Evolutionary conservation across 106 monocot genomes (phyloP).

Genomic region (Dactylorhiza incarnata): DNA sequence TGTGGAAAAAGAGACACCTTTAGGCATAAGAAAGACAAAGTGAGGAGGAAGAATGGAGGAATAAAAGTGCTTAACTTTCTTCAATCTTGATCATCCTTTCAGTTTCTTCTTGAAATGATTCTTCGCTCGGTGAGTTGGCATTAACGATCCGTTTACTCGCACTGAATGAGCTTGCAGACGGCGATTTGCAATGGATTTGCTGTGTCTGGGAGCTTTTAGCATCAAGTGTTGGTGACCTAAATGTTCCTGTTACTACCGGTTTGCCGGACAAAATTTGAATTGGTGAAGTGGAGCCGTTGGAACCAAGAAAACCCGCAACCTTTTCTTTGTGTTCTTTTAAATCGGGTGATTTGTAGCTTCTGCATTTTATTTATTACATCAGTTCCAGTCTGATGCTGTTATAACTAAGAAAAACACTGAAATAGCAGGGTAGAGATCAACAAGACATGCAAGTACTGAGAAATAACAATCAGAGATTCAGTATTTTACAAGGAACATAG

Average conservation of each 20-base stretch:
- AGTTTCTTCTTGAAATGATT: constrained; percentile 53
- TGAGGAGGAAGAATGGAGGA: neutral
- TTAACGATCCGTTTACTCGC: constrained; percentile 44
- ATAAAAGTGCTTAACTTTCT: constrained; percentile 67
- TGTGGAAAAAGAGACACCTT: neutral
- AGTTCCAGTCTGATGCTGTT: neutral
- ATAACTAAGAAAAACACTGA: neutral
- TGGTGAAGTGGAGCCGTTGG: constrained; percentile 57
- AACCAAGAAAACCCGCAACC: constrained; percentile 22
- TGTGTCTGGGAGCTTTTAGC: constrained; percentile 49
- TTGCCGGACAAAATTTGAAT: constrained; percentile 29
- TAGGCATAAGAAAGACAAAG: neutral
- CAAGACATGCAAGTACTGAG: neutral
- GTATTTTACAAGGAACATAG: neutral
- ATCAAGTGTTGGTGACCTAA: constrained; percentile 51
- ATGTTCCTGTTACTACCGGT: constrained; percentile 28
- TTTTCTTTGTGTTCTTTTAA: constrained; percentile 23
- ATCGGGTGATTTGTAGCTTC: constrained; percentile 47
- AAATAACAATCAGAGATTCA: neutral
- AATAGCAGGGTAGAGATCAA: neutral
- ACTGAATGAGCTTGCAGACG: constrained; percentile 13
- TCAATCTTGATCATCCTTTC: constrained; percentile 76
- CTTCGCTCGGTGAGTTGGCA: constrained; percentile 30
- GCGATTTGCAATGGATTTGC: constrained; percentile 14
- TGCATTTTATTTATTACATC: constrained; percentile 16